These are phyloP conservation scores for Populus davidiana DNA, from an alignment of 345 rosid genomes.

Conservation along the genomic window DNA sequence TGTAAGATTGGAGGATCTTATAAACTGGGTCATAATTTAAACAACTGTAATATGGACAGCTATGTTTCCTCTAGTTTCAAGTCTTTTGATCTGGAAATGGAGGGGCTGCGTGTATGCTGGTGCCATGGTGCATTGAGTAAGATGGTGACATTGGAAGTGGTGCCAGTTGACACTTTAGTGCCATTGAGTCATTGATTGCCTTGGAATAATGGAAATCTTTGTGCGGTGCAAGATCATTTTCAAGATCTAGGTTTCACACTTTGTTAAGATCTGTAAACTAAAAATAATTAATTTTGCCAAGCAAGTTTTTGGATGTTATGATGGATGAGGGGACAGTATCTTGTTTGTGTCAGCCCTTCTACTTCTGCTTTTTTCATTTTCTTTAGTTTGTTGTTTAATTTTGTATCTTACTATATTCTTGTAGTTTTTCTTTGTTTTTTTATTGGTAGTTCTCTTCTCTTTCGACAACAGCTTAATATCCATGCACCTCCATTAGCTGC, in stretches of 20 bases:
- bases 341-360: neutral
- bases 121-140: neutral
- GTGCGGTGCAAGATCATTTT: neutral
- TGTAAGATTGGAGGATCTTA: neutral
- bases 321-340: neutral
- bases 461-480: neutral
- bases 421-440: neutral
- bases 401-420: neutral
- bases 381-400: neutral
- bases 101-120: neutral
- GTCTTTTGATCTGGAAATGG: neutral
- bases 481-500: neutral
- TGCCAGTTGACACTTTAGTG: neutral
- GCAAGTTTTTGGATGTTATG: neutral
- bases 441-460: neutral
- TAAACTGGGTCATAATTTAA: too few relatives aligned
- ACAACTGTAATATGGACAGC: neutral
- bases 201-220: neutral
- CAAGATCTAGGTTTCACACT: neutral
- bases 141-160: neutral
- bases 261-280: neutral
- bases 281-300: neutral
- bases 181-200: neutral
- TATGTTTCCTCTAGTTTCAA: neutral
- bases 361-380: neutral